Evolutionary conservation across 1,139 yeast genomes (phyloP), one percentile per base, ranked within the genome.

Genomic region (Candida frijolesensis): DNA sequence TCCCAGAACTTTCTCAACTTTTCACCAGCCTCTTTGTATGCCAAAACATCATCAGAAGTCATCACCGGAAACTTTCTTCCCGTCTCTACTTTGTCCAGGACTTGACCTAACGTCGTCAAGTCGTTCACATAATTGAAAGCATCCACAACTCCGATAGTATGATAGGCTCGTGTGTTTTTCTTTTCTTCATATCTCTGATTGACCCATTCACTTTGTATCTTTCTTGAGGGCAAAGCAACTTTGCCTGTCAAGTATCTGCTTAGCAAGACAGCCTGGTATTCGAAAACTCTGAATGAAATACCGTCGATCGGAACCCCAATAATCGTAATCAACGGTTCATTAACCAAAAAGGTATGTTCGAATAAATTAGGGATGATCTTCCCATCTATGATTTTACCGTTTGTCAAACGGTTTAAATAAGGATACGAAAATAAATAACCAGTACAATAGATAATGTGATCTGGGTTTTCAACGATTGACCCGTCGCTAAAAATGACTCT

Each of bases 351-450:
- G 0, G 79, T 74, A 54, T 75, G 79, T 50, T 70, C 73, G 54
- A 65, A 75, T 18, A 71, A 53, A 16, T 60, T 60, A 4, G 68
- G 66, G 19, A 70, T 60, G 4, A 68, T 60, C 7, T 47, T 54
- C n/a, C 74, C 80, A n/a, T 71, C 60, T 5, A 70, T 63, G 32
- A 69, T 55, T 11, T 56, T 55, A 29, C 59, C 19, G 60, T 65
- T 55, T 56, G 62, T 49, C 25, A 69, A 55, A 4, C 71, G 54
- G 42, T 64, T 63, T 49, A 77, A 61, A 51, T 71, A 76, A 4
- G 82, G 81, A 53, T 65, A 75, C 27, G 78, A 73, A 53, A 66
- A 74, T 46, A 68, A 68, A 58, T 73, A 77, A 0, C 82, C 82
- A 0, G 82, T 77, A 3, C 76, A 78, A 56, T 74, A 77, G 8